Conservation (phyloP, 2,329 filamentous ascomycete species). For the Monascus ruber region DNA sequence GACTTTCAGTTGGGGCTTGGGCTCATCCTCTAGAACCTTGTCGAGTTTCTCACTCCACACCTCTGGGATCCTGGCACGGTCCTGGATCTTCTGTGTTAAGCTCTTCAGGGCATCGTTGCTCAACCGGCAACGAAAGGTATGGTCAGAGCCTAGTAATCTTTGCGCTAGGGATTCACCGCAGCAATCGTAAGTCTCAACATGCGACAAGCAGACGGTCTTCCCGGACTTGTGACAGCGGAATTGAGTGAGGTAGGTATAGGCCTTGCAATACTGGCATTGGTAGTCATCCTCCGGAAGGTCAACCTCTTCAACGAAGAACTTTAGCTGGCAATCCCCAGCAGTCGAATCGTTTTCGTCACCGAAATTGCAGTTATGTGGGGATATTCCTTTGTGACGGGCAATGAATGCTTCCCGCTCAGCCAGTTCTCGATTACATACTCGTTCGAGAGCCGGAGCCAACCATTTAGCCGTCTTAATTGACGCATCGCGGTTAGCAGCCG, state of each 20-base stretch:
- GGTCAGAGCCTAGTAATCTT: constrained; percentile 57
- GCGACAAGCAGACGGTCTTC: constrained; percentile 70
- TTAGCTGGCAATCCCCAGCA: constrained; percentile 43
- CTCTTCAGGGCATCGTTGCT: constrained; percentile 57
- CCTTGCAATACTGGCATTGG: constrained; percentile 84
- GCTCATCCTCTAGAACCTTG: constrained; percentile 69
- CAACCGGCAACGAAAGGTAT: constrained; percentile 67
- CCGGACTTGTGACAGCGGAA: constrained; percentile 74
- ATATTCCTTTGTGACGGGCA: constrained; percentile 48
- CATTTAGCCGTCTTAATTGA: constrained; percentile 89
- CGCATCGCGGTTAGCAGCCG: constrained; percentile 68
- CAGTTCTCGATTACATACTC: constrained; percentile 64
- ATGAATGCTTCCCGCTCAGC: constrained; percentile 58
- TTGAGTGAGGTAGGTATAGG: constrained; percentile 80
- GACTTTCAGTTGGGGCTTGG: constrained; percentile 73
- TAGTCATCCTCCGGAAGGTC: constrained; percentile 85
- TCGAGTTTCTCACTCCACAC: constrained; percentile 85
- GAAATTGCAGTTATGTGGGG: constrained; percentile 45
- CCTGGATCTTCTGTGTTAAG: constrained; percentile 63
- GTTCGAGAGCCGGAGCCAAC: constrained; percentile 76
- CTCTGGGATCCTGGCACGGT: constrained; percentile 78
- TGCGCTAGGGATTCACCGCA: constrained; percentile 58
- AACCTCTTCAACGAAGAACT: constrained; percentile 55
- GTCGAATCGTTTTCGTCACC: constrained; percentile 36
- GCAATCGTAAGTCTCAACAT: constrained; percentile 71